Evolutionary conservation across 805 yeast genomes (phyloP).

Genomic region (Metschnikowia cubensis): DNA sequence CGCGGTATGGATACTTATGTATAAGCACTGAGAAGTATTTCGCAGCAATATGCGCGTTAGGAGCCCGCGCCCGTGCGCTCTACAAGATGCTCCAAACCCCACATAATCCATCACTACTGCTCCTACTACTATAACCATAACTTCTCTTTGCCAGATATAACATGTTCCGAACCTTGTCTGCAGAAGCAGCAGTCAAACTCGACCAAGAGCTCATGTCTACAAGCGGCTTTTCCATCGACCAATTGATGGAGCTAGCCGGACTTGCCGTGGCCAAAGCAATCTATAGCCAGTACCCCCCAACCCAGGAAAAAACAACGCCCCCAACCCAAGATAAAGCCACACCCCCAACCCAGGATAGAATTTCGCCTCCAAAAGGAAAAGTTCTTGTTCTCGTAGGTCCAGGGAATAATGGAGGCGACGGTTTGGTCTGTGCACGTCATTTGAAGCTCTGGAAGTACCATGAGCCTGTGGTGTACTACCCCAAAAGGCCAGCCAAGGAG

Average conservation of each 20-base stretch:
- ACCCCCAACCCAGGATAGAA: neutral
- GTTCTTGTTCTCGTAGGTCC: conserved; percentile 86
- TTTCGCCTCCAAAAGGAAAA: neutral
- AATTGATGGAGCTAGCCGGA: conserved; percentile 95
- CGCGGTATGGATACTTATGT: no score
- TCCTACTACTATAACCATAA: no score
- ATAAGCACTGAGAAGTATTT: no score
- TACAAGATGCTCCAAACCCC: no score
- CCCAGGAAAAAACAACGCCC: neutral
- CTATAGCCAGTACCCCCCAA: conserved; percentile 60
- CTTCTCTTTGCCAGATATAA: no score
- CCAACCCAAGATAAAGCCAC: neutral
- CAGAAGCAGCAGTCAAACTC: conserved; percentile 63
- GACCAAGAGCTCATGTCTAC: conserved; percentile 87
- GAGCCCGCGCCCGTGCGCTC: no score
- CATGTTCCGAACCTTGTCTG: conserved; percentile 29
- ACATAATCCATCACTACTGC: no score
- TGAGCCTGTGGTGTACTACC: conserved; percentile 73
- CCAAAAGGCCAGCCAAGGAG: conserved; percentile 54
- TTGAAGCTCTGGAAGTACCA: conserved; percentile 70
- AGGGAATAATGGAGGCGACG: conserved; percentile 97
- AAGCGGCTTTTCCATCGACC: conserved; percentile 78
- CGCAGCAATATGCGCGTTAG: no score
- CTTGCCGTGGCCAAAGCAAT: conserved; percentile 88
- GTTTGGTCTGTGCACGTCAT: conserved; percentile 92